phyloP scores from a whole-genome alignment of 164 flowering plant genomes.

The Nelumbo lutea region DNA sequence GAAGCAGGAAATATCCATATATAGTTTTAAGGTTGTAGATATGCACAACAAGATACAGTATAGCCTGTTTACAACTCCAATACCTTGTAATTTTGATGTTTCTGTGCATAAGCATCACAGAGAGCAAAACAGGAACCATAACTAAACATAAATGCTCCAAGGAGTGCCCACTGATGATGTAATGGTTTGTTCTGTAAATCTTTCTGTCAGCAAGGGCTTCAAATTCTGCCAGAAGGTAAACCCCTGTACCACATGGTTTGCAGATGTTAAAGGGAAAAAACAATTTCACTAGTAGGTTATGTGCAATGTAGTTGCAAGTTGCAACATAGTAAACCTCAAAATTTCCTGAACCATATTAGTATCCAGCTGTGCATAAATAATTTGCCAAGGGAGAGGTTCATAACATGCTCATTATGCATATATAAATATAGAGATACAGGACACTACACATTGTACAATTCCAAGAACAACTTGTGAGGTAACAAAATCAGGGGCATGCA shows the following conservation, averaged over 20 bases:
- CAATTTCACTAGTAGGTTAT: not conserved
- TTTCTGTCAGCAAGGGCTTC: slow-evolving; percentile 46
- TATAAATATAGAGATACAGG: too few relatives aligned
- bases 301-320: not conserved
- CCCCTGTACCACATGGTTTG: slow-evolving; percentile 29
- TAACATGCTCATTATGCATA: too few relatives aligned
- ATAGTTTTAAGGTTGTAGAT: not conserved
- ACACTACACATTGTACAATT: too few relatives aligned
- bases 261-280: slow-evolving; percentile 4
- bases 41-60: not conserved
- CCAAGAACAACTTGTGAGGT: too few relatives aligned
- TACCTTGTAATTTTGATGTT: slow-evolving; percentile 39
- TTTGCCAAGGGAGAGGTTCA: too few relatives aligned
- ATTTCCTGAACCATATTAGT: too few relatives aligned
- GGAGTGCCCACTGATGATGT: slow-evolving; percentile 57
- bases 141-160: slow-evolving; percentile 53
- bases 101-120: slow-evolving; percentile 47
- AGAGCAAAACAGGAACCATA: slow-evolving; percentile 34
- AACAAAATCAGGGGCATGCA: too few relatives aligned
- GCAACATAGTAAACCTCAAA: too few relatives aligned
- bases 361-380: too few relatives aligned
- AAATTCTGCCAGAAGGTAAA: slow-evolving; percentile 38
- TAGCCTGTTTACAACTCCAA: not conserved
- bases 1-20: not conserved
- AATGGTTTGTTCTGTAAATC: slow-evolving; percentile 36